A percentile compares a stretch with the other conserved stretches of the same genome.
These are phyloP conservation scores for Coemansia sp. DNA, from an alignment of 192 early-diverging fungal species.

Conservation along the genomic window DNA sequence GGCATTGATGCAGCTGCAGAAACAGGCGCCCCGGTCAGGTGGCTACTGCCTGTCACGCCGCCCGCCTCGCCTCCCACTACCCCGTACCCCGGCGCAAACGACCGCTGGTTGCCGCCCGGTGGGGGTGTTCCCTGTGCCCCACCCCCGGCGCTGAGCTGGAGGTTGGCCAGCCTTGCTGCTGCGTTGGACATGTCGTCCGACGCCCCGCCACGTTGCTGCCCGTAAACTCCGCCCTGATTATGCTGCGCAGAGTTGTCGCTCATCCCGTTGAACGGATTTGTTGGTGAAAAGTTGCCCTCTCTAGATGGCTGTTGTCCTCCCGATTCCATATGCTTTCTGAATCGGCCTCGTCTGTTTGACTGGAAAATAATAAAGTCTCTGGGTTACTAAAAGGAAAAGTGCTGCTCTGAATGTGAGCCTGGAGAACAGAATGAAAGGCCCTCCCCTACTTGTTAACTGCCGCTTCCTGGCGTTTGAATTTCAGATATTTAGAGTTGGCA, in stretches of 20 bases:
- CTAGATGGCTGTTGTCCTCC: slow-evolving; percentile 24
- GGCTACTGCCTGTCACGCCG: slow-evolving; percentile 21
- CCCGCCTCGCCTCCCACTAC: slow-evolving; percentile 6
- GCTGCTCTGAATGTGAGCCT: neutral
- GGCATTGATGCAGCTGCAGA: slow-evolving; percentile 15
- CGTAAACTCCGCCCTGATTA: slow-evolving; percentile 5
- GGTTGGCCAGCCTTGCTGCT: slow-evolving; percentile 40
- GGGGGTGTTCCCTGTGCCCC: slow-evolving; percentile 11
- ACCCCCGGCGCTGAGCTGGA: slow-evolving; percentile 31
- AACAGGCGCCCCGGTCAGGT: slow-evolving; percentile 24
- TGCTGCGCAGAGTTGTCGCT: slow-evolving; percentile 15
- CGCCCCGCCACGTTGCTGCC: neutral
- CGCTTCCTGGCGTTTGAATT: neutral
- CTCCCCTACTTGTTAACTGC: neutral
- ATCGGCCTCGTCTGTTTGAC: neutral
- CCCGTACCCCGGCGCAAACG: slow-evolving; percentile 19
- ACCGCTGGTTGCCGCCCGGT: neutral
- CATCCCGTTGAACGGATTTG: slow-evolving; percentile 47
- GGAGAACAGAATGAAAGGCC: neutral
- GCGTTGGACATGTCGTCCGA: slow-evolving; percentile 26
- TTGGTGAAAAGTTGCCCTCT: slow-evolving; percentile 38
- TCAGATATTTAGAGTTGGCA: neutral
- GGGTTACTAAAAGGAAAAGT: neutral
- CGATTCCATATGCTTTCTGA: slow-evolving; percentile 13
- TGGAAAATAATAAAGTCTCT: neutral